Conservation (phyloP, 441 rosid genomes). For the Pelargonium fulgidum region DNA sequence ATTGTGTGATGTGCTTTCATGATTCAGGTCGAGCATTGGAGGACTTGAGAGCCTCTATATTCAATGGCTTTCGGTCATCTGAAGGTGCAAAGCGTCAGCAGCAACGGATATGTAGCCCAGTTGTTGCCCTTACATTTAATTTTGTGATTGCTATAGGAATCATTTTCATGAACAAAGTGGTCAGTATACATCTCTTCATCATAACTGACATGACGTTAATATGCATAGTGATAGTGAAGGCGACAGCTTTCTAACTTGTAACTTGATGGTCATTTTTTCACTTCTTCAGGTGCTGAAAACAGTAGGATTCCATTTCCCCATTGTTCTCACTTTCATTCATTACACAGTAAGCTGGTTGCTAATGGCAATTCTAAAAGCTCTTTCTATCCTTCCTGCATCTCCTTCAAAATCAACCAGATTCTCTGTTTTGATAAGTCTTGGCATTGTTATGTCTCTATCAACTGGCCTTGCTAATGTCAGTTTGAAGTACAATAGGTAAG, state of each 20-base stretch:
- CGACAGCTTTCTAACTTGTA: background rate
- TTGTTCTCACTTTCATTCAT: constrained; percentile 74
- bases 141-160: constrained; percentile 77
- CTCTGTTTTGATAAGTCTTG: constrained; percentile 62
- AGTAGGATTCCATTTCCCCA: constrained; percentile 80
- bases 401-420: constrained; percentile 78
- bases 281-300: constrained; percentile 64
- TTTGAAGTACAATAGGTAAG: constrained; percentile 74
- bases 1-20: background rate
- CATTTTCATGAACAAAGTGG: constrained; percentile 78
- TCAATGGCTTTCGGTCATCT: constrained; percentile 73
- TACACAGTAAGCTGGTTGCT: constrained; percentile 71
- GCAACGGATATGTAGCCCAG: constrained; percentile 72
- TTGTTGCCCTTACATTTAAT: constrained; percentile 82
- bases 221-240: no score
- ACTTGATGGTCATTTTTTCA: background rate
- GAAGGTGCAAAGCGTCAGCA: constrained; percentile 84
- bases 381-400: constrained; percentile 69
- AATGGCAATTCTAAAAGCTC: constrained; percentile 61
- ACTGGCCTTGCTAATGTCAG: constrained; percentile 93
- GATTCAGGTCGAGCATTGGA: constrained; percentile 70
- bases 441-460: constrained; percentile 87
- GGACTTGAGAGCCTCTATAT: constrained; percentile 64
- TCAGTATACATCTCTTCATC: constrained; percentile 19
- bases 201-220: background rate